These are phyloP conservation scores for Porphyrellus sp. DNA, from an alignment of 1,284 basidiomycete genomes.

Conservation along the genomic window DNA sequence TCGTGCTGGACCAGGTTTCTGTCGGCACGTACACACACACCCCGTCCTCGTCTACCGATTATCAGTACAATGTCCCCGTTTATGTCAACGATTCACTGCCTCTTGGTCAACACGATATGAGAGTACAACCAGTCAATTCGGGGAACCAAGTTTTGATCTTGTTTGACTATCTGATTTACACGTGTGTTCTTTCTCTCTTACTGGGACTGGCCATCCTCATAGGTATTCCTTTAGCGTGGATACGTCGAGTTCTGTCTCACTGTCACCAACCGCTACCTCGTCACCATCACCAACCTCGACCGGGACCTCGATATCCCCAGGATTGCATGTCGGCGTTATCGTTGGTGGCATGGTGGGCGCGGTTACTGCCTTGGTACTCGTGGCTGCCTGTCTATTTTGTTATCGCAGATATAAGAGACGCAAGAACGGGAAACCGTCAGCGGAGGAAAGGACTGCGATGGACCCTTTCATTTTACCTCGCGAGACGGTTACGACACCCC, in stretches of 20 bases:
- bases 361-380: not conserved
- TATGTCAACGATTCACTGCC: constrained; percentile 10
- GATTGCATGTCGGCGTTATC: not conserved
- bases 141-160: not conserved
- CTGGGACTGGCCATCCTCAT: not conserved
- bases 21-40: not conserved
- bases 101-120: constrained; percentile 11
- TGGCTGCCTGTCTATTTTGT: not conserved
- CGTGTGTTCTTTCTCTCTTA: constrained; percentile 1
- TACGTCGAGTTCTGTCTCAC: not conserved
- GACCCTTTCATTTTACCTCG: not conserved
- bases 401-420: not conserved
- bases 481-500: not conserved
- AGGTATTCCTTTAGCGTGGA: constrained; percentile 1
- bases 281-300: not conserved
- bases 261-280: not conserved
- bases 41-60: constrained; percentile 2
- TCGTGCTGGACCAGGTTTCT: constrained; percentile 6
- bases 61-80: constrained; percentile 17
- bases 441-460: not conserved
- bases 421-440: not conserved
- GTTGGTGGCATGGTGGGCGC: not conserved
- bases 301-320: not conserved
- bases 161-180: constrained; percentile 20
- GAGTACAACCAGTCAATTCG: not conserved